These are phyloP conservation scores for Yamadazyma insecticola DNA, from an alignment of 805 yeast species.

Conservation along the genomic window DNA sequence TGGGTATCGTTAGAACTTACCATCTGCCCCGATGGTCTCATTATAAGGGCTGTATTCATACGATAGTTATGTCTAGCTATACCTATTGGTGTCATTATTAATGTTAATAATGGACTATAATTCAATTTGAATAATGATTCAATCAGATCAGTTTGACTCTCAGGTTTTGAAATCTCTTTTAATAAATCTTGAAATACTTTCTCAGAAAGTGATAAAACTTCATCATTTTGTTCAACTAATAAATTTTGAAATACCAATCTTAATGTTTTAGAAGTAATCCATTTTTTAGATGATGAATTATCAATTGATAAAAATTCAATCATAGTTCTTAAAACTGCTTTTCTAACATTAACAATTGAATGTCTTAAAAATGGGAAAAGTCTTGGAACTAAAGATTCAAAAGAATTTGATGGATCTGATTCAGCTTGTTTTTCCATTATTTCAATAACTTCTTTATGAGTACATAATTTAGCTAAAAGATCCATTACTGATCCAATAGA, in stretches of 20 bases:
- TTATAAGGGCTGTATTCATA: slow-evolving; percentile 70
- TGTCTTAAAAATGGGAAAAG: slow-evolving; percentile 91
- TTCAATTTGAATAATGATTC: slow-evolving; percentile 55
- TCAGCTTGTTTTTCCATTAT: slow-evolving; percentile 61
- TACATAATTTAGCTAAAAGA: slow-evolving; percentile 78
- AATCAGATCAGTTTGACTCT: slow-evolving; percentile 33
- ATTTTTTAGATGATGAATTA: slow-evolving; percentile 49
- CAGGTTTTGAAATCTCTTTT: slow-evolving; percentile 33
- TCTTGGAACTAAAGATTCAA: slow-evolving; percentile 79
- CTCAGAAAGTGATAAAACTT: slow-evolving; percentile 60
- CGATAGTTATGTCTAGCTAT: slow-evolving; percentile 82
- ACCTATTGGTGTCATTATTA: slow-evolving; percentile 92
- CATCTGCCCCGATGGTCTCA: slow-evolving; percentile 73
- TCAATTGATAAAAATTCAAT: slow-evolving; percentile 64
- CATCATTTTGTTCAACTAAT: slow-evolving; percentile 80
- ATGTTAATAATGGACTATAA: slow-evolving; percentile 53
- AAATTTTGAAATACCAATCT: slow-evolving; percentile 83
- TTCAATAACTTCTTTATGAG: slow-evolving; percentile 71
- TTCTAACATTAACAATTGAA: slow-evolving; percentile 86
- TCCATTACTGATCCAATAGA: slow-evolving; percentile 97
- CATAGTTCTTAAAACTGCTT: slow-evolving; percentile 78
- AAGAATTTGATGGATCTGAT: slow-evolving; percentile 49
- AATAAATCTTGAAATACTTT: slow-evolving; percentile 58
- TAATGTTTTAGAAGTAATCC: slow-evolving; percentile 75
- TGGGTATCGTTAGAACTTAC: slow-evolving; percentile 1